Base-by-base conservation (phyloP, 108 stramenopile species). In the Cyclotella baltica region DNA sequence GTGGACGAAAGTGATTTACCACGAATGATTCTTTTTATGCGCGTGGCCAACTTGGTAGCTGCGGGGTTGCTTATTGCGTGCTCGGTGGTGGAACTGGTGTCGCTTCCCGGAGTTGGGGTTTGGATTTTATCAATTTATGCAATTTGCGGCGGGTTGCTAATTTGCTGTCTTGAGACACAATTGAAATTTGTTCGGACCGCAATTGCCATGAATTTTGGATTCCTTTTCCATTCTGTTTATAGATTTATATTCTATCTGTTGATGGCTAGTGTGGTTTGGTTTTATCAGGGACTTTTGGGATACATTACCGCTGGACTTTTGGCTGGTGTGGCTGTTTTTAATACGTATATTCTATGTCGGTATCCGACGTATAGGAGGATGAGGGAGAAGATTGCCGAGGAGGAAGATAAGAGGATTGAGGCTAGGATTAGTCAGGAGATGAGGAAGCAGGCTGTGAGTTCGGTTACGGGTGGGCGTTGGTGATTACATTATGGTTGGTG, bases 181-280 rank as follows among this genome's bases (percentile, higher is more conserved):
- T 85, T 95, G 20, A 95, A 95, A 72, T 92, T 95, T 79, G 67
- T 95, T 29, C 86, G 94, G 35, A 92, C 90, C 25, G 76, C 90
- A 58, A 96, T 96, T 76, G 92, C 94, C 40, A 89, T 93, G 51
- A 96, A 96, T 75, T 96, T 96, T 75, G 94, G 94, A 11, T 95
- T 96, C 67, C 81, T 96, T 56, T 96, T 96, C 83, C 77, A 87
- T 77, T 85, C 90, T 3, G 62, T 88, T 15, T 92, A 90, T 84
- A 81, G 94, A 27, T 92, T 96, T 62, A 25, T 93, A 18, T 96
- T 92, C 72, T 96, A 96, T 75, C 61, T 87, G 55, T 77, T 95
- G 3, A 64, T 95, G 83, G 93, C 85, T 15, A 86, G 79, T 27
- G 86, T 93, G 13, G 76, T 72, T 43, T 96, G 85, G 87, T 68